phyloP scores from a whole-genome alignment of 1,139 yeast genomes.

The Hanseniaspora sp. region DNA sequence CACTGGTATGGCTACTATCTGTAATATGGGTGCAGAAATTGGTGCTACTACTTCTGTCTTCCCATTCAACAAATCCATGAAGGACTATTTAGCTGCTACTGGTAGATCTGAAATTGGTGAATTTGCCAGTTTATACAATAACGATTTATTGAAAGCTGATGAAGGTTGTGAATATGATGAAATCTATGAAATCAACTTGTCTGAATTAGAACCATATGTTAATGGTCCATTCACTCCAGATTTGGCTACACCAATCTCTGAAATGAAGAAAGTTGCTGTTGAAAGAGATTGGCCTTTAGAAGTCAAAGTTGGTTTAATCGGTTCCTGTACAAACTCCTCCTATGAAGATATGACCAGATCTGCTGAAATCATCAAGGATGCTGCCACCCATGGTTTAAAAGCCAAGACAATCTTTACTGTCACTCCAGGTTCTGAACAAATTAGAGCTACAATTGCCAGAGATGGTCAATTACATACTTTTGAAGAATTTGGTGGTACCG shows the following conservation, averaged over 20 bases:
- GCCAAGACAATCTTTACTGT: conserved; percentile 85
- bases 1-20: conserved; percentile 99
- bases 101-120: conserved; percentile 74
- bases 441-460: conserved; percentile 95
- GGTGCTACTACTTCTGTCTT: conserved; percentile 98
- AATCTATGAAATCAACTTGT: conserved; percentile 86
- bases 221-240: conserved; percentile 99
- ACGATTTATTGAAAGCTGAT: conserved; percentile 79
- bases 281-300: conserved; percentile 90
- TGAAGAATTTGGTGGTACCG: conserved; percentile 87
- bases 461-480: conserved; percentile 89
- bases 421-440: conserved; percentile 98
- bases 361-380: conserved; percentile 85
- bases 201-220: conserved; percentile 91
- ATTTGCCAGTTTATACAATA: conserved; percentile 63
- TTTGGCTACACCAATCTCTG: conserved; percentile 92
- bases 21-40: conserved; percentile 99
- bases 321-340: conserved; percentile 98
- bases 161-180: conserved; percentile 93
- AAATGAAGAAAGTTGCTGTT: conserved; percentile 78
- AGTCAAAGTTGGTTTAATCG: conserved; percentile 91
- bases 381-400: conserved; percentile 80
- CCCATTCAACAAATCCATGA: conserved; percentile 93
- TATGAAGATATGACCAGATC: conserved; percentile 98
- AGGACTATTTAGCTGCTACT: conserved; percentile 79